These are phyloP conservation scores for Cenchrus fungigraminus DNA, from an alignment of 176 grass and related monocot genomes.

Conservation along the genomic window DNA sequence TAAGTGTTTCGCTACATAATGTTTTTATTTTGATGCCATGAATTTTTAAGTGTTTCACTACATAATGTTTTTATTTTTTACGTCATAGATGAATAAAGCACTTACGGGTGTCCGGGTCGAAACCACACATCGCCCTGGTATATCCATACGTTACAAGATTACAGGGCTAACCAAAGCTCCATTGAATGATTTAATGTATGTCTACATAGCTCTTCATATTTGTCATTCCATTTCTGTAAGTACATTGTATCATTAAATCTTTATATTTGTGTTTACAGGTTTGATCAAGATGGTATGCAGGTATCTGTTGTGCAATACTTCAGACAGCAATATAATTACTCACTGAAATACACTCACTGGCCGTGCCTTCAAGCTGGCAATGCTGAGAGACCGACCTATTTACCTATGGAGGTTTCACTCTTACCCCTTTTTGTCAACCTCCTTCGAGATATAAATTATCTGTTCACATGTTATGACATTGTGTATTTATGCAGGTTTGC, in stretches of 20 bases:
- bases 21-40: background rate
- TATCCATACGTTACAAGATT: constrained; percentile 60
- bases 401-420: constrained; percentile 74
- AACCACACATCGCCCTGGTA: constrained; percentile 50
- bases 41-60: background rate
- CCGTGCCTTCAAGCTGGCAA: constrained; percentile 84
- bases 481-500: constrained; percentile 60
- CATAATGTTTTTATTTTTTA: background rate
- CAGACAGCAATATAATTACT: constrained; percentile 44
- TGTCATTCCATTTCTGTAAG: constrained; percentile 16
- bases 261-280: constrained; percentile 46
- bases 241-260: background rate
- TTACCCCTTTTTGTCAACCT: background rate
- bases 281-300: constrained; percentile 57
- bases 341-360: constrained; percentile 51
- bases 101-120: constrained; percentile 63
- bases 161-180: constrained; percentile 53
- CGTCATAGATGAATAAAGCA: constrained; percentile 72
- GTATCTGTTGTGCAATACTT: constrained; percentile 76
- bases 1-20: background rate
- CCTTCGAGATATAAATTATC: background rate
- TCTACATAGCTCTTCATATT: background rate
- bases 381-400: constrained; percentile 56
- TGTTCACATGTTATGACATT: constrained; percentile 5
- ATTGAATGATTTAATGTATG: constrained; percentile 57